phyloP scores from a whole-genome alignment of 805 yeast species.

The Saitoella complicata region DNA sequence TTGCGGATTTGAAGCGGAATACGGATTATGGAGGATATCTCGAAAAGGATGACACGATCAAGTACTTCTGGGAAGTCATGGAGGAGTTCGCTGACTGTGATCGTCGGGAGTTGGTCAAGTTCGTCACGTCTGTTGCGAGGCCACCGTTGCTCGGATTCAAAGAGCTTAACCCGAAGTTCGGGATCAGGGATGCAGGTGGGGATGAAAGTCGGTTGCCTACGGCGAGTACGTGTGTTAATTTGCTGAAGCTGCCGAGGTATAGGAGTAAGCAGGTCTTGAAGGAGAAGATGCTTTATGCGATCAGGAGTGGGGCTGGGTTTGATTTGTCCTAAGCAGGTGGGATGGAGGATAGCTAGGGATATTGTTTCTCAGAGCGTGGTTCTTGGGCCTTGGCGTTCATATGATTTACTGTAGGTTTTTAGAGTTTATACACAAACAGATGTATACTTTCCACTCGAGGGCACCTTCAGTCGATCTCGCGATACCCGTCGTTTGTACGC shows the following conservation, averaged over 20 bases:
- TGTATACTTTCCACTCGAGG: too few species aligned
- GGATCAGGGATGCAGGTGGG: slow-evolving; percentile 52
- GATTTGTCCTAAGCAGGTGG: slow-evolving; percentile 43
- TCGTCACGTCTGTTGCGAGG: slow-evolving; percentile 81
- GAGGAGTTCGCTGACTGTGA: slow-evolving; percentile 47
- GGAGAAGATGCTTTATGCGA: slow-evolving; percentile 58
- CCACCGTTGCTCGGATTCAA: slow-evolving; percentile 84
- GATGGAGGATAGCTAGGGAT: too few species aligned
- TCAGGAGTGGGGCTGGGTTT: slow-evolving; percentile 71
- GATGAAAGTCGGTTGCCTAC: slow-evolving; percentile 46
- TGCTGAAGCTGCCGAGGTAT: slow-evolving; percentile 76
- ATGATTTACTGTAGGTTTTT: too few species aligned
- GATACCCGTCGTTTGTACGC: too few species aligned
- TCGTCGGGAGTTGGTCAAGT: slow-evolving; percentile 51
- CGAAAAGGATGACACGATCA: slow-evolving; percentile 41
- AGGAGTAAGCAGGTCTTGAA: slow-evolving; percentile 38
- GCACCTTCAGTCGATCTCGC: too few species aligned
- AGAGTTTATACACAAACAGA: too few species aligned
- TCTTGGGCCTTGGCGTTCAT: neutral
- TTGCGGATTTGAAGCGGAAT: slow-evolving; percentile 49
- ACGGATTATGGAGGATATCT: slow-evolving; percentile 42
- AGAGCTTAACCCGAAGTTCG: slow-evolving; percentile 59
- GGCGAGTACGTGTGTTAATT: slow-evolving; percentile 82
- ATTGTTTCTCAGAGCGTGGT: too few species aligned
- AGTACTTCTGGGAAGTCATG: slow-evolving; percentile 59